Evolutionary conservation across 2,329 filamentous ascomycete genomes (phyloP).

Genomic region (Clarireedia hainanense): DNA sequence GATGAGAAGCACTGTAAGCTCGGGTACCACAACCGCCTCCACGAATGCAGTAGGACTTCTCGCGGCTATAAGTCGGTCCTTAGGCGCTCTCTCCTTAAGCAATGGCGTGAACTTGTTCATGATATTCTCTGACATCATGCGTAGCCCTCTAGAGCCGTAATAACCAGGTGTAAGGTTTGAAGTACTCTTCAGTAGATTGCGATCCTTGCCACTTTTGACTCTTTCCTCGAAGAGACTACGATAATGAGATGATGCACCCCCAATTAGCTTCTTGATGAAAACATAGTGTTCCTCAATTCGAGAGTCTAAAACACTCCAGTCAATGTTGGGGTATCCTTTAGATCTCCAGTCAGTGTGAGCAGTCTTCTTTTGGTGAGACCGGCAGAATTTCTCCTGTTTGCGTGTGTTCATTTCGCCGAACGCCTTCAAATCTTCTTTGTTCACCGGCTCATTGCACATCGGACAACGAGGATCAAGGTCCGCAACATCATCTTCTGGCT

Average conservation of each 20-base stretch:
- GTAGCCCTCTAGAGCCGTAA: slow-evolving; percentile 70
- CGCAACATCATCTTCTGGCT: neutral
- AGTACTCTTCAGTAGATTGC: slow-evolving; percentile 49
- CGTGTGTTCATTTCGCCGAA: slow-evolving; percentile 48
- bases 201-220: slow-evolving; percentile 49
- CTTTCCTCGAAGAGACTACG: slow-evolving; percentile 46
- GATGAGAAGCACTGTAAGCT: slow-evolving; percentile 48
- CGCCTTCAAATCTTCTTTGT: slow-evolving; percentile 43
- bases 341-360: slow-evolving; percentile 36
- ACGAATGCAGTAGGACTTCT: slow-evolving; percentile 62
- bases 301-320: slow-evolving; percentile 55
- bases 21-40: slow-evolving; percentile 70
- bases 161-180: slow-evolving; percentile 62
- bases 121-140: slow-evolving; percentile 63
- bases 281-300: slow-evolving; percentile 51
- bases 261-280: slow-evolving; percentile 51
- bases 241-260: slow-evolving; percentile 49
- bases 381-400: slow-evolving; percentile 56
- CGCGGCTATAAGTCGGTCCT: slow-evolving; percentile 58
- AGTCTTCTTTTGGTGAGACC: slow-evolving; percentile 48
- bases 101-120: slow-evolving; percentile 50
- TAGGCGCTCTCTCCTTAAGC: slow-evolving; percentile 53
- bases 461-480: slow-evolving; percentile 42
- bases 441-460: slow-evolving; percentile 56
- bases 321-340: slow-evolving; percentile 59